Base-by-base conservation (phyloP, 1,284 basidiomycete genomes). In the Pseudozyma hubeiensis region DNA sequence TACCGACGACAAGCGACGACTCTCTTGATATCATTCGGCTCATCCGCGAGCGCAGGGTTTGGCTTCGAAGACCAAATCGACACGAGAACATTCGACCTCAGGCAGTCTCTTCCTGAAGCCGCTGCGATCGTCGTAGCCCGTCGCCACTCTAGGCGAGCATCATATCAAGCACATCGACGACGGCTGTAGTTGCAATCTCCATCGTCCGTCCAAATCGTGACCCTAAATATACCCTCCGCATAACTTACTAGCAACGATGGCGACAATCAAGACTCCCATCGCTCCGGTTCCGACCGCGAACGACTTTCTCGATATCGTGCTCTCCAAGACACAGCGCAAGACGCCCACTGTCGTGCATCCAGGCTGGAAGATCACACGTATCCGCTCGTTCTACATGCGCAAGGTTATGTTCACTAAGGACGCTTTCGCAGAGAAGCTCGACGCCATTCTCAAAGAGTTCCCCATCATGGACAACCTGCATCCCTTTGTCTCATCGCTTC, bases 331-430 rank as follows among this genome's bases (percentile, higher is more conserved):
- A 16, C 94, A 94, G 87, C 88, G 96, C 78, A 97, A 97, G 88
- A 98, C 96, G 35, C 95, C 96, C 14, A 98, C 96, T 45, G 96
- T 94, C 84, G 80, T 85, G 39, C 84, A 85, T 50, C 82, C 83
- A 57, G 98, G 97, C 88, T 97, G 97, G 88, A 98, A 99, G 88
- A 99, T 99, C 85, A 93, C 92, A 71, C 90, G 94, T 58, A 95
- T 94, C 84, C 89, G 93, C 37, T 75, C 81, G 78, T 92, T 97
- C 85, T 97, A 99, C 87, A 97, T 98, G 96, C 91, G 95, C 85
- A 99, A 98, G 86, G 95, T 99, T 87, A 99, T 97, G 87, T 99
- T 98, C 86, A 97, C 95, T 1, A 95, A 98, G 86, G 94, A 98
- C 85, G 89, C 93, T 14, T 98, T 99, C 79, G 94, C 96, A 77